Percentiles rank a stretch among this genome's conserved stretches.
phyloP scores from a whole-genome alignment of 305 asterid genomes.

The Fraxinus platypoda region DNA sequence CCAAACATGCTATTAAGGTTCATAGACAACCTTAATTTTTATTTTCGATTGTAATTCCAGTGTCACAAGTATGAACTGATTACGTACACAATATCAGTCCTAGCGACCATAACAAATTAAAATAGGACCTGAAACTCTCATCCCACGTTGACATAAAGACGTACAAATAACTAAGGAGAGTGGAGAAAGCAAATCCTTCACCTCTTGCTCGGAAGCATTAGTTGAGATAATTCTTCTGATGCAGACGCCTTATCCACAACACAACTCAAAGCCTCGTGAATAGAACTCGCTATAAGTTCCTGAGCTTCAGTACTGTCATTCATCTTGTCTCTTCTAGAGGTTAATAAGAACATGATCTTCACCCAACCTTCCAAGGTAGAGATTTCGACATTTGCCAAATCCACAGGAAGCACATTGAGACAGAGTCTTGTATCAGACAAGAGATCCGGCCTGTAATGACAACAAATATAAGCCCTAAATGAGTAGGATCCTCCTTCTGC shows the following conservation, averaged over 20 bases:
- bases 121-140: background rate
- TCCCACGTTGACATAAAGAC: background rate
- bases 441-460: conserved; percentile 59
- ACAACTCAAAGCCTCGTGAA: conserved; percentile 11
- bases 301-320: background rate
- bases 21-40: background rate
- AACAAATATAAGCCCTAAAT: conserved; percentile 67
- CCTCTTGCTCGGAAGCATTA: background rate
- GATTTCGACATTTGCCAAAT: background rate
- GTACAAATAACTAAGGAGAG: background rate
- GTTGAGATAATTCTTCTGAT: background rate
- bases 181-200: background rate
- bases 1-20: background rate
- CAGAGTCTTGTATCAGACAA: conserved; percentile 24
- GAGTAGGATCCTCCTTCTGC: conserved; percentile 33
- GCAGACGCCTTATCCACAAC: background rate
- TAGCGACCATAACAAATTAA: background rate
- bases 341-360: background rate
- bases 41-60: background rate
- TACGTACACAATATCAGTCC: background rate
- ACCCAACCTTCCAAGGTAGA: background rate
- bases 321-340: background rate
- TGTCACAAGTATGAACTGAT: background rate
- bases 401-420: conserved; percentile 8
- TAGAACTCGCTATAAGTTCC: background rate